Evolutionary conservation across 768 basidiomycete genomes (phyloP), one percentile per base, ranked within the genome.

Genomic region (Psilocybe sp.): DNA sequence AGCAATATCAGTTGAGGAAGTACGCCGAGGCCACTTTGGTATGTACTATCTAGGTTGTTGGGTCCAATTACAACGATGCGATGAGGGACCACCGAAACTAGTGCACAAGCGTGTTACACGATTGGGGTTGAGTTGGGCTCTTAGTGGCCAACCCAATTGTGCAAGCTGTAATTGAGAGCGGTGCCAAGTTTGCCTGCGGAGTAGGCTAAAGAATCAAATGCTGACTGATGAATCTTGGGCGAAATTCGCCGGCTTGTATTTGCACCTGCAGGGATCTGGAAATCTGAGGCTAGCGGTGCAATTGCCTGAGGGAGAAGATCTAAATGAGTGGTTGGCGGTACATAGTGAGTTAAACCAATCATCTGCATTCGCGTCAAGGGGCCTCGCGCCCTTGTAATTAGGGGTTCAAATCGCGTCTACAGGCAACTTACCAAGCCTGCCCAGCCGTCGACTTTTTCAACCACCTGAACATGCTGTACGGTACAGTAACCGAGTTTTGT

Each of bases 381-480:
- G n/a, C n/a, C n/a, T n/a, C n/a, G n/a, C n/a, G 14, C 19, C 46
- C 16, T 4, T 44, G 13, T 10, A 11, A 14, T 44, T 38, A 28
- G 35, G 40, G 18, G 11, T 32, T 14, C 14, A 33, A 2, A 11
- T 13, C 10, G 10, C 8, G 32, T 34, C 19, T 2, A 9, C 8
- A 15, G 18, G 18, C 32, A n/a, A 44, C 10, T 31, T 1, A 44
- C 32, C 20, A 16, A 19, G 3, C 32, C 4, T 2, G n/a, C 2
- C 1, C 59, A 99, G 97, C 93, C 28, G 96, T 98, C 52, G 97
- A 99, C 68, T 99, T 99, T 73, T 99, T 98, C 79, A 99, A 98
- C 64, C 97, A 99, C 64, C 71, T 99, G 56, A 99, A 99, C 67
- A 99, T 99, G 97, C 75, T 99, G 15, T 99, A 98, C 62, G 97